Evolutionary conservation across 2,329 filamentous ascomycete genomes (phyloP).

Genomic region (Colletotrichum falcatum): DNA sequence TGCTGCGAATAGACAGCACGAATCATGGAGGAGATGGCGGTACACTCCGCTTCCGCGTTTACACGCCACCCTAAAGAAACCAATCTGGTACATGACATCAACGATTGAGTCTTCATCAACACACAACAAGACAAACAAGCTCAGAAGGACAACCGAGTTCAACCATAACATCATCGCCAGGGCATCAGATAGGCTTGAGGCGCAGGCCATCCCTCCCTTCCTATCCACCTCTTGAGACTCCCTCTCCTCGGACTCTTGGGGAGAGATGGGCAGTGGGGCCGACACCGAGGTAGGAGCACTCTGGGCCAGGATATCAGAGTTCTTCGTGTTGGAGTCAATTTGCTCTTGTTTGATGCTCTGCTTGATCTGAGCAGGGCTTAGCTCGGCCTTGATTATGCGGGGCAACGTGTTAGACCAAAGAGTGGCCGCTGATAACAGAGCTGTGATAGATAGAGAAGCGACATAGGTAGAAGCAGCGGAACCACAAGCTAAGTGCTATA

Average conservation of each 20-base stretch:
- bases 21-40: no score
- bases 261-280: not conserved
- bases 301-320: no score
- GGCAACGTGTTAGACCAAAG: not conserved
- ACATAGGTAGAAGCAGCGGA: not conserved
- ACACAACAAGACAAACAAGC: no score
- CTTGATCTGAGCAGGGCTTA: not conserved
- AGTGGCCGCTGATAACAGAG: not conserved
- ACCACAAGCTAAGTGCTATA: not conserved
- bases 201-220: no score
- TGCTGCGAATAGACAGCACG: no score
- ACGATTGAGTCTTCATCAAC: no score
- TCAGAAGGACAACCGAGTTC: no score
- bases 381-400: conserved; percentile 4
- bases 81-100: no score
- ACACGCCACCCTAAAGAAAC: no score
- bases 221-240: not conserved
- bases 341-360: conserved; percentile 10
- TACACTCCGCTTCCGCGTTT: no score
- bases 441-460: not conserved
- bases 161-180: no score
- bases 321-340: not conserved
- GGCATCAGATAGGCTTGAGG: no score
- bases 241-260: not conserved
- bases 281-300: not conserved